These are phyloP conservation scores for Phytophthora fragariaefolia DNA, from an alignment of 352 stramenopile species.

Conservation along the genomic window DNA sequence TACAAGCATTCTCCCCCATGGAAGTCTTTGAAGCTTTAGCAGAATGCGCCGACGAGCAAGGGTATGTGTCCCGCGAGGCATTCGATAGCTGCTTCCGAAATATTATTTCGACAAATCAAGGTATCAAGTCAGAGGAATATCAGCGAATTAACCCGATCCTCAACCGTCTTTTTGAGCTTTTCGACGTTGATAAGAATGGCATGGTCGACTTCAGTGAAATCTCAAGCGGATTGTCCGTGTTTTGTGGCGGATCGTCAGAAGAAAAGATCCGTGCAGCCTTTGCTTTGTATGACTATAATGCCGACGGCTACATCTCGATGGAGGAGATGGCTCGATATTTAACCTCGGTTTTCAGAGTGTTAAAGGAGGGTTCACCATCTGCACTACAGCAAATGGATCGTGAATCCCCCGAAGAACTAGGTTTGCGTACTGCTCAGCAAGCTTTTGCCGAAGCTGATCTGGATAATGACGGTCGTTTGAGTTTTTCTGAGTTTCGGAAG, in stretches of 20 bases:
- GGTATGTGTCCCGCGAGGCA: conserved; percentile 69
- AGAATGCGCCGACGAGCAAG: conserved; percentile 71
- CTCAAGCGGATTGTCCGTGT: conserved; percentile 82
- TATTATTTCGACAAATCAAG: conserved; percentile 64
- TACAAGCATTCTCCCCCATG: conserved; percentile 74
- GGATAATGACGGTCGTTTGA: conserved; percentile 72
- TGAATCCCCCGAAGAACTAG: conserved; percentile 71
- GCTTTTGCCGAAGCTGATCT: conserved; percentile 80
- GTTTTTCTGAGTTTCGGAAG: conserved; percentile 77
- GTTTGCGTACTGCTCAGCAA: conserved; percentile 65
- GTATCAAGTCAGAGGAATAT: conserved; percentile 58
- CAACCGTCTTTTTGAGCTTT: conserved; percentile 81
- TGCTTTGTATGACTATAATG: conserved; percentile 87
- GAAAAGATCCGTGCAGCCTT: conserved; percentile 83
- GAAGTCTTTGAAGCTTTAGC: conserved; percentile 84
- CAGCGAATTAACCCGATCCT: conserved; percentile 78
- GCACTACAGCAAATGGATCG: conserved; percentile 51
- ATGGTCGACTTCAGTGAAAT: conserved; percentile 90
- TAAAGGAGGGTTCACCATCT: conserved; percentile 76
- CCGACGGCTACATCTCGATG: conserved; percentile 82
- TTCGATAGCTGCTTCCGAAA: conserved; percentile 86
- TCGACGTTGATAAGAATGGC: conserved; percentile 88
- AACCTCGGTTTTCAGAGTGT: conserved; percentile 84
- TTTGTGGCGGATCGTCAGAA: conserved; percentile 82
- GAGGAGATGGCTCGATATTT: conserved; percentile 90